These are phyloP conservation scores for Sechiopsis laciniata DNA, from an alignment of 306 rosid genomes.

Conservation along the genomic window DNA sequence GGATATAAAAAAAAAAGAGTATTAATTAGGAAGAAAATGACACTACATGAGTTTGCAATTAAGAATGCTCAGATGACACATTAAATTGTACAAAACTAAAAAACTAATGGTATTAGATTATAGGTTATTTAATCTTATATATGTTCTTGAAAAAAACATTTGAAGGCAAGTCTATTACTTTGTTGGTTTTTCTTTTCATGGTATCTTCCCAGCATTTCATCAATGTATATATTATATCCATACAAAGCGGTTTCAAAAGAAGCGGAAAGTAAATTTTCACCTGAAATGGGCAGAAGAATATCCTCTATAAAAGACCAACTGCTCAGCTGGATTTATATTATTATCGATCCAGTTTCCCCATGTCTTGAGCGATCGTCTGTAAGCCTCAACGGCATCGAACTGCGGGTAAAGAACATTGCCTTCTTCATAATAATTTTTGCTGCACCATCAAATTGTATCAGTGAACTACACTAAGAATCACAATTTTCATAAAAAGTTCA, in stretches of 20 bases:
- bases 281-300: constrained; percentile 94
- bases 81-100: no score
- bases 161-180: no score
- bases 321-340: constrained; percentile 61
- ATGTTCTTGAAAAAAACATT: no score
- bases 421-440: constrained; percentile 83
- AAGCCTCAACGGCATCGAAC: constrained; percentile 77
- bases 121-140: no score
- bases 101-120: no score
- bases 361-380: constrained; percentile 63
- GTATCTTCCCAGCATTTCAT: neutral
- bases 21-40: no score
- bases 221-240: neutral
- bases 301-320: constrained; percentile 81
- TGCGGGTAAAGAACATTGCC: constrained; percentile 67
- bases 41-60: no score
- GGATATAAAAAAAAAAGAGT: no score
- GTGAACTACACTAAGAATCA: no score
- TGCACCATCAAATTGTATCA: constrained; percentile 29
- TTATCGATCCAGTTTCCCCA: constrained; percentile 81
- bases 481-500: no score
- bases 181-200: no score
- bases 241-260: neutral
- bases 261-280: constrained; percentile 27
- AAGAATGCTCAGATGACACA: no score